Conservation (phyloP, 2,329 filamentous ascomycete species). For the Lasiodiplodia gonubiensis region DNA sequence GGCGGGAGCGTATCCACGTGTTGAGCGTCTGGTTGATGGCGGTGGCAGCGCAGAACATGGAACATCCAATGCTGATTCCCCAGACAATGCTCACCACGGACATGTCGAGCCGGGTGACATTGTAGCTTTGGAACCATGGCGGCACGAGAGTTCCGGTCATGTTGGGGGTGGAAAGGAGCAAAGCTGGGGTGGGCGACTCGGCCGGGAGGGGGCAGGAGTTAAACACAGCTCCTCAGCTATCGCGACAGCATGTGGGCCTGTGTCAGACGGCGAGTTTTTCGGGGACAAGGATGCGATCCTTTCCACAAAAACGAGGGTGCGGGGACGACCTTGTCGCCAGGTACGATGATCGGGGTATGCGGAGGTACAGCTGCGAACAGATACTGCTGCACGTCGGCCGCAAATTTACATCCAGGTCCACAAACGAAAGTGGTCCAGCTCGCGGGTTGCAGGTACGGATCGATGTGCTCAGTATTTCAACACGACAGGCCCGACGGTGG, state of each 20-base stretch:
- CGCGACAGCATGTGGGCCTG: background rate
- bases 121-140: constrained; percentile 10
- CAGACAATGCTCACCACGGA: constrained; percentile 14
- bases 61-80: constrained; percentile 14
- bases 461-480: background rate
- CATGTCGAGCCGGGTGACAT: constrained; percentile 2
- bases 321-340: background rate
- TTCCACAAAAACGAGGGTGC: background rate
- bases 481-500: background rate
- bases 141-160: constrained; percentile 16
- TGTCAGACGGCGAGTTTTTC: background rate
- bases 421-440: background rate
- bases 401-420: background rate
- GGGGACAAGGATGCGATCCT: background rate
- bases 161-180: background rate
- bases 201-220: background rate
- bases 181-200: background rate
- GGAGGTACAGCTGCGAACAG: background rate
- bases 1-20: constrained; percentile 5
- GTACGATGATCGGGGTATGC: background rate
- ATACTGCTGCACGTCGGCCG: background rate
- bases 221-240: background rate
- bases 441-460: background rate
- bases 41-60: constrained; percentile 9
- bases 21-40: constrained; percentile 1